These are phyloP conservation scores for Cyberlindnera maclurae DNA, from an alignment of 805 yeast genomes.

Conservation along the genomic window DNA sequence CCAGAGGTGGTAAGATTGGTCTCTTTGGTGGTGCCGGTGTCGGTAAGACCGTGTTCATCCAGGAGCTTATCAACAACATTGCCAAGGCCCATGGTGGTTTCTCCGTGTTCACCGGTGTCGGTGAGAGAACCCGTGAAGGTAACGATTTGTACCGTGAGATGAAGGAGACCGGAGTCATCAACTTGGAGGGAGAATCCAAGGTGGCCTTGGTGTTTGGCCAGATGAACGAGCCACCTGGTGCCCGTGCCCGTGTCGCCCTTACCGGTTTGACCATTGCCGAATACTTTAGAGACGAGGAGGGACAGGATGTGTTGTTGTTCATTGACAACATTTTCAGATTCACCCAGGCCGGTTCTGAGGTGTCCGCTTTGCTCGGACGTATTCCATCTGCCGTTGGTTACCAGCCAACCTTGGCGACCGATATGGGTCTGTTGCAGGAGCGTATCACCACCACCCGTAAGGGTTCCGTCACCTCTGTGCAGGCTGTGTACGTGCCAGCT, in stretches of 20 bases:
- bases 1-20: conserved; percentile 99
- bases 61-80: conserved; percentile 98
- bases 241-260: conserved; percentile 99
- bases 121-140: conserved; percentile 99
- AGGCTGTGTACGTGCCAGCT: conserved; percentile 99
- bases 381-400: conserved; percentile 99
- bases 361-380: conserved; percentile 99
- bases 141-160: conserved; percentile 99
- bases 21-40: conserved; percentile 99
- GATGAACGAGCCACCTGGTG: conserved; percentile 99
- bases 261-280: conserved; percentile 99
- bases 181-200: conserved; percentile 99
- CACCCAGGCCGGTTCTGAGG: conserved; percentile 99
- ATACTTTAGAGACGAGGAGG: conserved; percentile 99
- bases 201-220: conserved; percentile 99
- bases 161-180: conserved; percentile 99
- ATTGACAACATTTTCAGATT: conserved; percentile 99
- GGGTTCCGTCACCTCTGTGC: conserved; percentile 99
- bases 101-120: conserved; percentile 99
- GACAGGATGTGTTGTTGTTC: conserved; percentile 99
- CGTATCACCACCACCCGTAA: conserved; percentile 99
- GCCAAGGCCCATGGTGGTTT: conserved; percentile 99
- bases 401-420: conserved; percentile 99
- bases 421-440: conserved; percentile 99
- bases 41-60: conserved; percentile 99